A percentile compares a stretch with the other conserved stretches of the same genome.
phyloP scores from a whole-genome alignment of 257 asterid genomes.

The Cynanchum wilfordii region DNA sequence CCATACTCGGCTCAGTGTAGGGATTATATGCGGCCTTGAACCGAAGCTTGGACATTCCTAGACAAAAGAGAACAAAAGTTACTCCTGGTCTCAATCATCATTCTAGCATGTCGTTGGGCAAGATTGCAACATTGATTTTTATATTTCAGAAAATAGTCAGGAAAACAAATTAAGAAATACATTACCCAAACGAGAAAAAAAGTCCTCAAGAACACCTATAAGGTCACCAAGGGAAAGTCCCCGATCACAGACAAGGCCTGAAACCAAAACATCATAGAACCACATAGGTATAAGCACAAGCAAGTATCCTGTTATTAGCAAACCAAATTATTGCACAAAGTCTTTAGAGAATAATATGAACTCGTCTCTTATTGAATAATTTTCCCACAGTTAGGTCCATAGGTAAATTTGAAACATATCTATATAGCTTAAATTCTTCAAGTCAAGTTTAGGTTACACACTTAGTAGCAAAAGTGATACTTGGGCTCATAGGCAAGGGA shows the following conservation, averaged over 20 bases:
- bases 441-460: neutral
- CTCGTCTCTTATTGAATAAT: neutral
- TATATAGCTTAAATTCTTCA: neutral
- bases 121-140: neutral
- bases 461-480: neutral
- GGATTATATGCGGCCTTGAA: constrained; percentile 98
- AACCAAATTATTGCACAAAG: constrained; percentile 1
- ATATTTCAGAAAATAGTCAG: neutral
- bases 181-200: constrained; percentile 86
- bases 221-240: constrained; percentile 94
- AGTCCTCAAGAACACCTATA: constrained; percentile 82
- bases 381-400: neutral
- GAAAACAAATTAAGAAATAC: neutral
- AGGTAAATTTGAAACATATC: neutral
- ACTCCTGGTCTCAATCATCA: neutral
- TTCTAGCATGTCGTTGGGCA: neutral
- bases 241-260: constrained; percentile 89
- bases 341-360: neutral
- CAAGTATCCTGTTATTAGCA: neutral
- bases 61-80: neutral
- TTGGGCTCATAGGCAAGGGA: neutral
- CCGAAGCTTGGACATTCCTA: constrained; percentile 92
- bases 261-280: constrained; percentile 11
- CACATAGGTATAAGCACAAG: neutral
- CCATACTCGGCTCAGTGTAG: constrained; percentile 99